A percentile compares a stretch with the other conserved stretches of the same genome.
Evolutionary conservation across 78 protist species (phyloP).

Genomic region (Dictyostelium capitatum): DNA sequence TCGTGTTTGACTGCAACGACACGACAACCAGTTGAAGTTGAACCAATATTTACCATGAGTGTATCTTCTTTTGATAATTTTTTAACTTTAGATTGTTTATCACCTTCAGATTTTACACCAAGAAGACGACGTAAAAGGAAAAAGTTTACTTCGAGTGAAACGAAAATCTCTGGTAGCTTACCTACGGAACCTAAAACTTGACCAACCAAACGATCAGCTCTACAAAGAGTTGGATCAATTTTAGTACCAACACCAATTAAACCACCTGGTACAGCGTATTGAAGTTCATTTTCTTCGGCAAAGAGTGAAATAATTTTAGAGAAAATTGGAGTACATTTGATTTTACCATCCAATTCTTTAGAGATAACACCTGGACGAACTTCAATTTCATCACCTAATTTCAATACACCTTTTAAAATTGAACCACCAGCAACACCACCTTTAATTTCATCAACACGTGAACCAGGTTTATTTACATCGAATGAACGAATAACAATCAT

Average conservation of each 20-base stretch:
- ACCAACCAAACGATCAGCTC: conserved; percentile 99
- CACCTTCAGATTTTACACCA: conserved; percentile 98
- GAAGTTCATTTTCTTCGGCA: conserved; percentile 97
- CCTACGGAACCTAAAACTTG: conserved; percentile 98
- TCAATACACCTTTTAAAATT: conserved; percentile 98
- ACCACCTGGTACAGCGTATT: conserved; percentile 99
- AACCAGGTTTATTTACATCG: conserved; percentile 99
- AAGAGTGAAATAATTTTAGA: conserved; percentile 93
- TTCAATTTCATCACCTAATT: conserved; percentile 98
- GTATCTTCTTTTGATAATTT: conserved; percentile 95
- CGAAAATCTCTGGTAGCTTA: conserved; percentile 95
- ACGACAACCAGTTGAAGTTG: conserved; percentile 97
- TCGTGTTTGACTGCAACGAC: conserved; percentile 94
- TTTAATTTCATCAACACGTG: conserved; percentile 93
- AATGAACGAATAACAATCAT: conserved; percentile 99
- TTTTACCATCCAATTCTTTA: conserved; percentile 88
- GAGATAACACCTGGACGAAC: conserved; percentile 98
- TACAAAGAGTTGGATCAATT: conserved; percentile 99
- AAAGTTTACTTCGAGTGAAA: conserved; percentile 92
- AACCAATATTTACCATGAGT: conserved; percentile 99
- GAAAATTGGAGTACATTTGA: conserved; percentile 94
- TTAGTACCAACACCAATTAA: conserved; percentile 99
- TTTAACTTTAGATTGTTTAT: conserved; percentile 88
- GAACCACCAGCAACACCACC: conserved; percentile 99
- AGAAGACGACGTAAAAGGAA: conserved; percentile 97